Percentiles rank a stretch among this genome's conserved stretches.
Conservation (phyloP, 148 eudicot genomes). For the Oxyria digyna region DNA sequence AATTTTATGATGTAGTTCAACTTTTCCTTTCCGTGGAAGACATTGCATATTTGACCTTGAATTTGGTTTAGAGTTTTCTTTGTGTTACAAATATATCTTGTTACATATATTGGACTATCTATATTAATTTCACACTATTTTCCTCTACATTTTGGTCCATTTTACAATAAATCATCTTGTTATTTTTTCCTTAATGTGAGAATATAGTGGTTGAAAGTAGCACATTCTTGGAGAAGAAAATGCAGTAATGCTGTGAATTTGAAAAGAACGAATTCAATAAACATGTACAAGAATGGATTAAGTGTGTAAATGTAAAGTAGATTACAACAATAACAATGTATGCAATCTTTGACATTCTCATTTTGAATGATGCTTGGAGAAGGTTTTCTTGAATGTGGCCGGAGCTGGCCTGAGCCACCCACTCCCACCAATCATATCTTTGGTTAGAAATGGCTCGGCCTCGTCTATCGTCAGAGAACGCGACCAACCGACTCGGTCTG, state of each 20-base stretch:
- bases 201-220: too few relatives aligned
- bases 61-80: not conserved
- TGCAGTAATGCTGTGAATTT: too few relatives aligned
- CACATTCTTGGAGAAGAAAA: too few relatives aligned
- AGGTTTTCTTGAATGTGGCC: slow-evolving; percentile 17
- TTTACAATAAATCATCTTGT: too few relatives aligned
- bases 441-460: slow-evolving; percentile 38
- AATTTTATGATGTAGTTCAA: not conserved
- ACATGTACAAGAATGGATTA: too few relatives aligned
- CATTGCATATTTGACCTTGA: not conserved
- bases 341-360: too few relatives aligned
- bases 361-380: slow-evolving; percentile 12
- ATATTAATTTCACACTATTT: too few relatives aligned
- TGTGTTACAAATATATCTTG: not conserved
- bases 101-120: too few relatives aligned
- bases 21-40: not conserved
- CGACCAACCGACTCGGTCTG: slow-evolving; percentile 50
- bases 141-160: too few relatives aligned
- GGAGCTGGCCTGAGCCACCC: slow-evolving; percentile 55
- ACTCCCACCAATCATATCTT: slow-evolving; percentile 52
- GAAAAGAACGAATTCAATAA: not conserved
- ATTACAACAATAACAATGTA: too few relatives aligned
- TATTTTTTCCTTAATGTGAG: too few relatives aligned
- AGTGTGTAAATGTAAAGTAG: too few relatives aligned
- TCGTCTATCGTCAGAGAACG: slow-evolving; percentile 32